phyloP scores from a whole-genome alignment of 768 basidiomycete species.

The Gelatoporia subvermispora region DNA sequence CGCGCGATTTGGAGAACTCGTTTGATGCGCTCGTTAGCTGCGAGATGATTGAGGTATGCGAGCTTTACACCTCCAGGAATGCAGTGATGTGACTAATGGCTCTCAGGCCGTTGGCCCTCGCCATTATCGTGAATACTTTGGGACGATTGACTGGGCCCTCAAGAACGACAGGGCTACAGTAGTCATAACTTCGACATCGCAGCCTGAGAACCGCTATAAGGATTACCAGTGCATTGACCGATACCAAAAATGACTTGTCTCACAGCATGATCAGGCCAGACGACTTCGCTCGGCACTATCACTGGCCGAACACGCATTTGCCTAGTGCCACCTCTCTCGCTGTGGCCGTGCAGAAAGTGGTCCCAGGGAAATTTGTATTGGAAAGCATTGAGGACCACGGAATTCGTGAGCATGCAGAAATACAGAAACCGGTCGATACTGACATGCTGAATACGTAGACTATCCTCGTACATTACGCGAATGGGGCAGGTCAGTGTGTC shows the following conservation, averaged over 20 bases:
- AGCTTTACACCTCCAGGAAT: too few species aligned
- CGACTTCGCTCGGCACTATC: slow-evolving; percentile 25
- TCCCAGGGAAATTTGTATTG: slow-evolving; percentile 17
- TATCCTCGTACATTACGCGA: slow-evolving; percentile 15
- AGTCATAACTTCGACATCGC: slow-evolving; percentile 22
- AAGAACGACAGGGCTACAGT: slow-evolving; percentile 30
- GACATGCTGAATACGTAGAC: slow-evolving; percentile 12
- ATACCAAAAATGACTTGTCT: background rate
- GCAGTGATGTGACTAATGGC: too few species aligned
- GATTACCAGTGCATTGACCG: slow-evolving; percentile 11
- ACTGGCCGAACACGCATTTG: slow-evolving; percentile 23
- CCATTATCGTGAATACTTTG: slow-evolving; percentile 30
- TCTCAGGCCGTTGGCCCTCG: slow-evolving; percentile 30
- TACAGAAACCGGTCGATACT: background rate
- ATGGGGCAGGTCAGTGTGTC: slow-evolving; percentile 25
- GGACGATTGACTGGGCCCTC: slow-evolving; percentile 35
- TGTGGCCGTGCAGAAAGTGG: slow-evolving; percentile 10
- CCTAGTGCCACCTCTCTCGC: slow-evolving; percentile 20
- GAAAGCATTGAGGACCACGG: slow-evolving; percentile 18
- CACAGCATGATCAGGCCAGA: slow-evolving; percentile 11
- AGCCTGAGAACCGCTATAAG: slow-evolving; percentile 21
- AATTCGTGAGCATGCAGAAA: slow-evolving; percentile 7
- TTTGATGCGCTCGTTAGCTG: slow-evolving; percentile 77
- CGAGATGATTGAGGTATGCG: slow-evolving; percentile 37
- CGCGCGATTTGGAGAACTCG: slow-evolving; percentile 31